Conservation (phyloP, 345 rosid species). For the Populus nigra region DNA sequence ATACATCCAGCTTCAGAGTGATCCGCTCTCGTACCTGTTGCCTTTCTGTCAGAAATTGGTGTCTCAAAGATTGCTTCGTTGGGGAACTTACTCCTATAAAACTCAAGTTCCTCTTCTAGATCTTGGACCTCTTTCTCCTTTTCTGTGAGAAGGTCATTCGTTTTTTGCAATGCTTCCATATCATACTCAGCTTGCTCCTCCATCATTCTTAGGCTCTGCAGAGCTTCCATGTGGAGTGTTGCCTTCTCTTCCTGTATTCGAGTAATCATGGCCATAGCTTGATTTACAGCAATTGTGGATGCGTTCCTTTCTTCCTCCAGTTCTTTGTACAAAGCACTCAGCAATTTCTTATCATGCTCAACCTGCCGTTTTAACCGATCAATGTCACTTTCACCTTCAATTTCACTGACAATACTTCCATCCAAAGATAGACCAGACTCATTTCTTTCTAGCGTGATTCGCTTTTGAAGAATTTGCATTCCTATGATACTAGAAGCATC, state of each 20-base stretch:
- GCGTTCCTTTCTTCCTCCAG: constrained; percentile 96
- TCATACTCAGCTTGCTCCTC: constrained; percentile 90
- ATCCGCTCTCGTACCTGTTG: constrained; percentile 16
- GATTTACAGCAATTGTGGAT: constrained; percentile 79
- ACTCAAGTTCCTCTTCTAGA: constrained; percentile 77
- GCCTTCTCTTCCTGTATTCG: constrained; percentile 96
- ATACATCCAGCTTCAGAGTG: constrained; percentile 18
- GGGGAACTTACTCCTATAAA: constrained; percentile 47
- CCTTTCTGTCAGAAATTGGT: constrained; percentile 9
- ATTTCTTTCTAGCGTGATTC: constrained; percentile 75
- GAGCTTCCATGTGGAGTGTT: constrained; percentile 82
- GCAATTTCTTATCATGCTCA: constrained; percentile 67
- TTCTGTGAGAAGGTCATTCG: constrained; percentile 72
- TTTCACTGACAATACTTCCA: constrained; percentile 71
- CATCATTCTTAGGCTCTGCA: constrained; percentile 84
- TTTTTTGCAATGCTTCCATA: constrained; percentile 80
- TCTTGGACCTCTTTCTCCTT: constrained; percentile 84
- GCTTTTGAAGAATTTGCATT: constrained; percentile 58
- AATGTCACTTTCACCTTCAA: constrained; percentile 74
- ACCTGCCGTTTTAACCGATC: constrained; percentile 82
- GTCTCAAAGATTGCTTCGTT: constrained; percentile 29
- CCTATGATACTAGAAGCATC: constrained; percentile 43
- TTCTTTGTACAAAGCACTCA: constrained; percentile 64
- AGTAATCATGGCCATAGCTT: constrained; percentile 98
- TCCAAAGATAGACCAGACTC: constrained; percentile 83